A percentile compares a stretch with the other conserved stretches of the same genome.
These are phyloP conservation scores for Davidsoniella neocaledoniae DNA, from an alignment of 2,329 filamentous ascomycete genomes.

Conservation along the genomic window DNA sequence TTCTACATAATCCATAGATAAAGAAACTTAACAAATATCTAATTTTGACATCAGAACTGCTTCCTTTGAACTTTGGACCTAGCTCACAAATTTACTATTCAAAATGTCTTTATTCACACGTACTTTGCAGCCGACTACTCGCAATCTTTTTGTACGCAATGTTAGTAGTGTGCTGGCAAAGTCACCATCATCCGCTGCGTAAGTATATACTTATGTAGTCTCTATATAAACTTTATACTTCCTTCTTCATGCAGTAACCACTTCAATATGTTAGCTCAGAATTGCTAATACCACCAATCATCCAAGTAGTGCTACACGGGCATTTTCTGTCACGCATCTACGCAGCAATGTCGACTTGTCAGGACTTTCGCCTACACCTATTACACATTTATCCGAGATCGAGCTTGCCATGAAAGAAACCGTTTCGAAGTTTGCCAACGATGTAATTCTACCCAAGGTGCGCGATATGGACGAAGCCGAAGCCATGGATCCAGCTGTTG, in stretches of 20 bases:
- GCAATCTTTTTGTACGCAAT: not conserved
- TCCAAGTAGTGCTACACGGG: conserved; percentile 23
- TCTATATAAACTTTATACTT: too few relatives aligned
- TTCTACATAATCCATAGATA: too few relatives aligned
- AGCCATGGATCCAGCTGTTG: conserved; percentile 71
- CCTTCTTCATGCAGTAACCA: too few relatives aligned
- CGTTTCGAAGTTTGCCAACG: conserved; percentile 78
- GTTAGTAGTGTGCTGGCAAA: too few relatives aligned
- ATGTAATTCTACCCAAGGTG: conserved; percentile 76
- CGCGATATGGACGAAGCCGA: conserved; percentile 97
- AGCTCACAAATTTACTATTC: not conserved
- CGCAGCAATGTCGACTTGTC: conserved; percentile 46
- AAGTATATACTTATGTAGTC: too few relatives aligned
- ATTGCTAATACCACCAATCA: conserved; percentile 4
- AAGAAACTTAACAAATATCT: too few relatives aligned
- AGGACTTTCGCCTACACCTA: conserved; percentile 74
- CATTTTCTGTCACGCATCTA: conserved; percentile 44
- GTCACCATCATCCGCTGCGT: too few relatives aligned
- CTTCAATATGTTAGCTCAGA: not conserved
- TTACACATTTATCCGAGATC: conserved; percentile 80
- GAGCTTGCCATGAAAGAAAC: conserved; percentile 79
- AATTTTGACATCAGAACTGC: too few relatives aligned
- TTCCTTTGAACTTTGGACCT: too few relatives aligned
- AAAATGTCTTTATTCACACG: conserved; percentile 12
- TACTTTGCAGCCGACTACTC: conserved; percentile 8